These are phyloP conservation scores for Rhizopus sp. DNA, from an alignment of 371 early-diverging fungal species.

Conservation along the genomic window DNA sequence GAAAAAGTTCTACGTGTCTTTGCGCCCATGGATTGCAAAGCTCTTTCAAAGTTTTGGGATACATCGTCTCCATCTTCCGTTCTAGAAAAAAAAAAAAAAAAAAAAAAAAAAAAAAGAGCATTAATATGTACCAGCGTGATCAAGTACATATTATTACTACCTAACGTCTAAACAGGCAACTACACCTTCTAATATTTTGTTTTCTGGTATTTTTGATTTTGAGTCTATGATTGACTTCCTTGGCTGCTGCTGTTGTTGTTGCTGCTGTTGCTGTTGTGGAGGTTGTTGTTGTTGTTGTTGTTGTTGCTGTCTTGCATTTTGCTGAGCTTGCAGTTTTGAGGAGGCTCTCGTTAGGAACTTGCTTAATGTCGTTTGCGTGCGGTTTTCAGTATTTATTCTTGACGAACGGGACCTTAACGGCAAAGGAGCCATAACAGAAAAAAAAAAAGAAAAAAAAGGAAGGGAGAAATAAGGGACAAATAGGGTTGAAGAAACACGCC, in stretches of 20 bases:
- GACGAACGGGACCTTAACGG: not conserved
- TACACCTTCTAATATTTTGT: conserved; percentile 39
- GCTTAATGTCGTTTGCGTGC: no score
- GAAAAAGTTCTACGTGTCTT: conserved; percentile 39
- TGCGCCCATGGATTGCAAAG: conserved; percentile 50
- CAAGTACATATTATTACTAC: conserved; percentile 18
- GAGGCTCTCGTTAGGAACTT: not conserved
- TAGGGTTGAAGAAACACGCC: not conserved
- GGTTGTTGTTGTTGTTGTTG: conserved; percentile 7
- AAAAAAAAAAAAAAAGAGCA: no score
- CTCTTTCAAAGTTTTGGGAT: conserved; percentile 44
- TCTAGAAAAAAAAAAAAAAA: no score
- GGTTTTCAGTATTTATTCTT: not conserved
- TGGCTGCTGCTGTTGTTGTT: not conserved
- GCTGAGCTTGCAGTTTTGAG: not conserved
- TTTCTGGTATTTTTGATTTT: conserved; percentile 6
- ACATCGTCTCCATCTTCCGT: conserved; percentile 56
- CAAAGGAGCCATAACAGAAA: not conserved
- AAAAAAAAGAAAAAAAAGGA: no score
- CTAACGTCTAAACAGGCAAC: conserved; percentile 47
- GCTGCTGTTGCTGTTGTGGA: conserved; percentile 2
- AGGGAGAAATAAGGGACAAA: no score
- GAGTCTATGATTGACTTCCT: conserved; percentile 1
- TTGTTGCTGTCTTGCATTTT: not conserved
- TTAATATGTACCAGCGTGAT: no score